Conservation (phyloP, 2,329 filamentous ascomycete species). For the Aspergillus intermedius region DNA sequence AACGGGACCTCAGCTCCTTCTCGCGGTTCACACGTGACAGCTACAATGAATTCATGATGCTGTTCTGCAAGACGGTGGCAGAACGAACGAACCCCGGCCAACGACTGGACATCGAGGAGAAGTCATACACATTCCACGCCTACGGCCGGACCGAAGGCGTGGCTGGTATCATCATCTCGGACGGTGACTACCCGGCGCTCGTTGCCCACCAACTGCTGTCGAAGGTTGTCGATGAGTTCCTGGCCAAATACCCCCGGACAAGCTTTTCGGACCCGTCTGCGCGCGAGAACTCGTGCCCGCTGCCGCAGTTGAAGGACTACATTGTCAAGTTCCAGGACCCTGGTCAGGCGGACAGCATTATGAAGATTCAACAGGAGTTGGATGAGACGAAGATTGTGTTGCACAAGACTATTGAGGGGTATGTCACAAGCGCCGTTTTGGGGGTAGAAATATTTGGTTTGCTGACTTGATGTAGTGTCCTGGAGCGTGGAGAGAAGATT, state of each 20-base stretch:
- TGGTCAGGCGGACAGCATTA: slow-evolving; percentile 79
- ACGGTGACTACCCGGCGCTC: slow-evolving; percentile 67
- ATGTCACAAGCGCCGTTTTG: neutral
- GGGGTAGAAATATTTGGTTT: neutral
- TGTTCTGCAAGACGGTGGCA: slow-evolving; percentile 82
- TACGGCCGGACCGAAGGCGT: slow-evolving; percentile 66
- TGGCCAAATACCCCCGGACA: slow-evolving; percentile 64
- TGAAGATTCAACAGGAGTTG: slow-evolving; percentile 92
- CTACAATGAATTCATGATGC: slow-evolving; percentile 66
- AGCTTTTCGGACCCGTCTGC: slow-evolving; percentile 54
- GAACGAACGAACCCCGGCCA: slow-evolving; percentile 76
- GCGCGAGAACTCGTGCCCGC: slow-evolving; percentile 46
- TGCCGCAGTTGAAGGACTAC: slow-evolving; percentile 75
- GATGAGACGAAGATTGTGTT: slow-evolving; percentile 97
- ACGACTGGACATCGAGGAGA: slow-evolving; percentile 69
- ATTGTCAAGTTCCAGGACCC: slow-evolving; percentile 77
- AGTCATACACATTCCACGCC: slow-evolving; percentile 57
- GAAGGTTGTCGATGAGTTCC: slow-evolving; percentile 84
- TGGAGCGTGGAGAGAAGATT: slow-evolving; percentile 94
- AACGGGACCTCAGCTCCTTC: slow-evolving; percentile 70
- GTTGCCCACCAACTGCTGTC: slow-evolving; percentile 81
- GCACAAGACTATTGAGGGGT: slow-evolving; percentile 82
- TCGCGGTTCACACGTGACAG: slow-evolving; percentile 68
- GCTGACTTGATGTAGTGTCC: slow-evolving; percentile 12
- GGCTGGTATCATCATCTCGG: slow-evolving; percentile 69